Percentiles rank a stretch among this genome's conserved stretches.
These are phyloP conservation scores for Trichosporon sp. DNA, from an alignment of 1,284 basidiomycete species.

Conservation along the genomic window DNA sequence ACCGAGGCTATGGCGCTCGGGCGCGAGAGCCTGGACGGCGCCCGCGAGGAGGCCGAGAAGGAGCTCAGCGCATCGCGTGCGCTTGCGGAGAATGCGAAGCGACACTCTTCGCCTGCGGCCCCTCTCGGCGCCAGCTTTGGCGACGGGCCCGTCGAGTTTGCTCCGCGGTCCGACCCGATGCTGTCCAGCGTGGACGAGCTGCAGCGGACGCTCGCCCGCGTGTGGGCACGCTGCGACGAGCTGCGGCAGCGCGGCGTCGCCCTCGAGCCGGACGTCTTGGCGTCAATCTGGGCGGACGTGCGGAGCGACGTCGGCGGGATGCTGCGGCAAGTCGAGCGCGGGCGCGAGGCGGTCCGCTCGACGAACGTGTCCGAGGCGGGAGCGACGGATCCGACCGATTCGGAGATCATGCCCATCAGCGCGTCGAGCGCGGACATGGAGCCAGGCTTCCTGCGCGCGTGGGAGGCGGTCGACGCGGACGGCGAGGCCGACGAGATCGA, in stretches of 20 bases:
- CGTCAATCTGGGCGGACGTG: slow-evolving; percentile 14
- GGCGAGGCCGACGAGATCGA: slow-evolving; percentile 14
- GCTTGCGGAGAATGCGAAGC: neutral
- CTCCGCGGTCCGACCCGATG: slow-evolving; percentile 6
- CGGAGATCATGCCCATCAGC: slow-evolving; percentile 1
- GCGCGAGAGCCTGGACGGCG: slow-evolving; percentile 20
- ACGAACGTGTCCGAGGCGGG: neutral
- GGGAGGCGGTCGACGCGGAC: slow-evolving; percentile 17
- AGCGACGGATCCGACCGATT: slow-evolving; percentile 4
- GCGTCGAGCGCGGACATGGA: slow-evolving; percentile 5
- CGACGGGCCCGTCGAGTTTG: slow-evolving; percentile 12
- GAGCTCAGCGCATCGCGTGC: slow-evolving; percentile 5
- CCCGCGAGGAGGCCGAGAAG: slow-evolving; percentile 17
- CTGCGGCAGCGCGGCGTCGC: slow-evolving; percentile 9
- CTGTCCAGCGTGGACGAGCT: slow-evolving; percentile 18
- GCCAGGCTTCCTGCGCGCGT: slow-evolving; percentile 29
- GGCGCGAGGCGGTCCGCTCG: slow-evolving; percentile 10
- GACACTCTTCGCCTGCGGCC: neutral
- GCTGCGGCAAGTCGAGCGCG: slow-evolving; percentile 20
- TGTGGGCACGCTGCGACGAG: slow-evolving; percentile 18
- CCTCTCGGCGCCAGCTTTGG: neutral
- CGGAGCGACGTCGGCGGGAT: slow-evolving; percentile 21
- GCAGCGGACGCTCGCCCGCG: slow-evolving; percentile 17
- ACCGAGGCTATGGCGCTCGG: slow-evolving; percentile 21
- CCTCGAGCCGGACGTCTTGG: neutral